A percentile compares a stretch with the other conserved stretches of the same genome.
Evolutionary conservation across 129 eudicot genomes (phyloP).

Genomic region (Flaveria sonorensis): DNA sequence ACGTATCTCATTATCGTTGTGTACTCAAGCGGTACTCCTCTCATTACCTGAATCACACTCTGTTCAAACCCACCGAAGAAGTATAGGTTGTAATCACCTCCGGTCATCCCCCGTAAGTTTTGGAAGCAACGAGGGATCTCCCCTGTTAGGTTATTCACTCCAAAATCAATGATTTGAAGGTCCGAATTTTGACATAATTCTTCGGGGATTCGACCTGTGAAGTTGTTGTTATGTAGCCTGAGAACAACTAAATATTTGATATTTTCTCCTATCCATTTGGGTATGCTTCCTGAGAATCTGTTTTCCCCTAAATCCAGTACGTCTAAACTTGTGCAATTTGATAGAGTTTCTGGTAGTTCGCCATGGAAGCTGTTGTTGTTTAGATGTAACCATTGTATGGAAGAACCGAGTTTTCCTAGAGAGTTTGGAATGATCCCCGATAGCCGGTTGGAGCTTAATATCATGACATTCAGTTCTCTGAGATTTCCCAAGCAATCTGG

Average conservation of each 20-base stretch:
- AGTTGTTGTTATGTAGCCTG: slow-evolving; percentile 32
- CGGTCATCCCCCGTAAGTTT: slow-evolving; percentile 23
- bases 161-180: slow-evolving; percentile 34
- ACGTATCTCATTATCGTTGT: slow-evolving; percentile 30
- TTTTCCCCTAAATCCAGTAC: slow-evolving; percentile 37
- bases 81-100: slow-evolving; percentile 24
- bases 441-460: slow-evolving; percentile 37
- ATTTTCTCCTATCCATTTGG: slow-evolving; percentile 36
- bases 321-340: slow-evolving; percentile 24
- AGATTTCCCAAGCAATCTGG: slow-evolving; percentile 39
- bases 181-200: slow-evolving; percentile 24
- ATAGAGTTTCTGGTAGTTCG: slow-evolving; percentile 22
- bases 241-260: slow-evolving; percentile 23
- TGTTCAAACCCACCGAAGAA: slow-evolving; percentile 30
- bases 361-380: slow-evolving; percentile 43
- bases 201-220: slow-evolving; percentile 26
- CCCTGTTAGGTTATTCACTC: slow-evolving; percentile 26
- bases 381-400: slow-evolving; percentile 34
- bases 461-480: slow-evolving; percentile 6
- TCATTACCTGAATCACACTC: slow-evolving; percentile 31
- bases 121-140: slow-evolving; percentile 25
- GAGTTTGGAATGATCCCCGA: slow-evolving; percentile 41
- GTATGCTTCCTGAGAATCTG: slow-evolving; percentile 35
- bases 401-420: slow-evolving; percentile 28
- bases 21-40: slow-evolving; percentile 34